Evolutionary conservation across 2,329 filamentous ascomycete genomes (phyloP).

Genomic region (Pseudonectria foliicola): DNA sequence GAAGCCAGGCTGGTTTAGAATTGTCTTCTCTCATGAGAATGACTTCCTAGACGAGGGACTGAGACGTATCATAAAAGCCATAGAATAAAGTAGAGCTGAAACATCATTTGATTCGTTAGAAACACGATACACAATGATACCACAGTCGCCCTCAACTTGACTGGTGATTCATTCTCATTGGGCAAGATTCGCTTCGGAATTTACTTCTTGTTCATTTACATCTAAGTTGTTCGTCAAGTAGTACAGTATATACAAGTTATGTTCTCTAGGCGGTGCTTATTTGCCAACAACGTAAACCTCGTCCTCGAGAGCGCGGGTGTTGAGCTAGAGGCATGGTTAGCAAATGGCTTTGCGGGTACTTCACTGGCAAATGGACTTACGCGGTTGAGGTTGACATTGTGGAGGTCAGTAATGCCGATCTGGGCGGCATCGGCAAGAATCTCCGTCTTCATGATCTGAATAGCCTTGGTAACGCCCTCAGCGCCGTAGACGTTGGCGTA

Average conservation of each 20-base stretch:
- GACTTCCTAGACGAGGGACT: constrained; percentile 25
- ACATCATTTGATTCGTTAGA: no score
- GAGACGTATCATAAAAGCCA: constrained; percentile 2
- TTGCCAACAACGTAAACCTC: constrained; percentile 19
- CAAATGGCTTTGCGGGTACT: neutral
- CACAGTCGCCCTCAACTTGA: no score
- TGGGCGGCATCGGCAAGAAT: constrained; percentile 30
- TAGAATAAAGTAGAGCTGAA: no score
- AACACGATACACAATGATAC: no score
- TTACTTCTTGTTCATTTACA: no score
- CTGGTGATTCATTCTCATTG: no score
- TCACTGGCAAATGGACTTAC: constrained; percentile 6
- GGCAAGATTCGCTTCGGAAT: no score
- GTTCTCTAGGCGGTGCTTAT: neutral
- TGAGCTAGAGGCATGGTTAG: constrained; percentile 12
- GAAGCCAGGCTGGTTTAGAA: constrained; percentile 31
- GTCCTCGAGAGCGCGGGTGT: constrained; percentile 18
- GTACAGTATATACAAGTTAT: no score
- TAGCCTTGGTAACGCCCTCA: constrained; percentile 38
- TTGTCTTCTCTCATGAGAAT: constrained; percentile 30
- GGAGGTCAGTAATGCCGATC: constrained; percentile 23
- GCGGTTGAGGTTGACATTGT: constrained; percentile 16
- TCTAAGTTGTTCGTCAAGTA: no score
- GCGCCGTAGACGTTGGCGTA: constrained; percentile 43
- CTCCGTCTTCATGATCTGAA: constrained; percentile 42